Percentiles rank a stretch among this genome's conserved stretches.
phyloP scores from a whole-genome alignment of 805 yeast genomes.

The Candida taoyuanica region DNA sequence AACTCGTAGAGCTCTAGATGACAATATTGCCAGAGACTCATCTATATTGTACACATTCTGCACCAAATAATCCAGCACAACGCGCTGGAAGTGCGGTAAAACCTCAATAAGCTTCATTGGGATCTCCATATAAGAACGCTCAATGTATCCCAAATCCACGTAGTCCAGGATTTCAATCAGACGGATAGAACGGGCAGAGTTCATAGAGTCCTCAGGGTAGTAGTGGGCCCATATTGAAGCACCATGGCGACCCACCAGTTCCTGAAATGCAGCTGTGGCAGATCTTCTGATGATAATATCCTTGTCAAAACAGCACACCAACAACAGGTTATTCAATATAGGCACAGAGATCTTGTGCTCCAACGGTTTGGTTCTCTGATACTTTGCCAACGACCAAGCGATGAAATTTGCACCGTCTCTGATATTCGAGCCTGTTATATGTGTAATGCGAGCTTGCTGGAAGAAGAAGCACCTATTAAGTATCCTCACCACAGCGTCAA shows the following conservation, averaged over 20 bases:
- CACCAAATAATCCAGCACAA: slow-evolving; percentile 32
- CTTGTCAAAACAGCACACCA: slow-evolving; percentile 60
- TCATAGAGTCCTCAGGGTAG: slow-evolving; percentile 18
- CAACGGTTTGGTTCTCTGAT: slow-evolving; percentile 28
- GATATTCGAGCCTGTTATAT: slow-evolving; percentile 59
- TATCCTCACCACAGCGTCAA: slow-evolving; percentile 25
- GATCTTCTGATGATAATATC: slow-evolving; percentile 77
- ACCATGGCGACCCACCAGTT: slow-evolving; percentile 74
- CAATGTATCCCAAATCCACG: slow-evolving; percentile 39
- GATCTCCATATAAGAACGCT: slow-evolving; percentile 36
- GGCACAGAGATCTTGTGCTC: slow-evolving; percentile 13
- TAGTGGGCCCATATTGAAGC: slow-evolving; percentile 30
- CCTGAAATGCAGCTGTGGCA: slow-evolving; percentile 84
- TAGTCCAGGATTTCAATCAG: slow-evolving; percentile 60
- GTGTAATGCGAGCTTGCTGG: slow-evolving; percentile 50
- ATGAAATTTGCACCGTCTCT: slow-evolving; percentile 84
- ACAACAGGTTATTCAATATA: slow-evolving; percentile 35
- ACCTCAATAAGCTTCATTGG: slow-evolving; percentile 28
- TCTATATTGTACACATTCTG: slow-evolving; percentile 34
- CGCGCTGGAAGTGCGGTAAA: slow-evolving; percentile 20
- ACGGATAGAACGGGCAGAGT: slow-evolving; percentile 37
- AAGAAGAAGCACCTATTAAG: slow-evolving; percentile 47
- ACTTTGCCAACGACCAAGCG: slow-evolving; percentile 69
- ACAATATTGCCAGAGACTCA: slow-evolving; percentile 38
- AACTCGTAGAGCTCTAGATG: slow-evolving; percentile 34